A percentile compares a stretch with the other conserved stretches of the same genome.
Conservation (phyloP, 2,329 filamentous ascomycete genomes). For the Fusarium caatingaense region DNA sequence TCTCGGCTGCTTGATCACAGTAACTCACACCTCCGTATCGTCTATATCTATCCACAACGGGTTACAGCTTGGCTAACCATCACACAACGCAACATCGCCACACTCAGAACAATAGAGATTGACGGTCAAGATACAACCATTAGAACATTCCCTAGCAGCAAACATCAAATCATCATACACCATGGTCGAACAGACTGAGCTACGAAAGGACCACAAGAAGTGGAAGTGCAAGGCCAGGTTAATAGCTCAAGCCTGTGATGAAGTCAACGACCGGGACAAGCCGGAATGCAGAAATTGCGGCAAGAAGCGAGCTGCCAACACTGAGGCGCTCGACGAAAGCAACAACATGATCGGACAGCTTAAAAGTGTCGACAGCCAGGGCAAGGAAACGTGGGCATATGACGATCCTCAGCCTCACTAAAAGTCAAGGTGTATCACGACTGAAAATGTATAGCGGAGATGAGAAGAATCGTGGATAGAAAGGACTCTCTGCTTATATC, state of each 20-base stretch:
- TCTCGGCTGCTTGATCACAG: not conserved
- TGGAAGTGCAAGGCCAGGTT: not conserved
- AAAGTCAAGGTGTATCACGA: not conserved
- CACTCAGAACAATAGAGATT: too few relatives aligned
- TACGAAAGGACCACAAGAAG: not conserved
- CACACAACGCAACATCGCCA: not conserved
- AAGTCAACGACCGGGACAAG: not conserved
- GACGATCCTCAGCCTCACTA: not conserved
- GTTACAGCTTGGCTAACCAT: rapidly evolving
- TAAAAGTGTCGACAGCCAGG: not conserved
- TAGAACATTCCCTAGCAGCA: not conserved
- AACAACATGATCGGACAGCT: not conserved
- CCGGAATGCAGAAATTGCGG: not conserved
- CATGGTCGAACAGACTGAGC: not conserved
- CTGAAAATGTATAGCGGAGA: too few relatives aligned
- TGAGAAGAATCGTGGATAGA: too few relatives aligned
- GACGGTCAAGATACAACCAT: too few relatives aligned
- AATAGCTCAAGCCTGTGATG: not conserved
- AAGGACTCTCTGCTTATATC: too few relatives aligned
- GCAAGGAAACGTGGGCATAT: not conserved
- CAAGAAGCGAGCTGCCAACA: not conserved
- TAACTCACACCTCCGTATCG: too few relatives aligned
- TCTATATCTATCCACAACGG: not conserved
- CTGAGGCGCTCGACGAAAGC: not conserved
- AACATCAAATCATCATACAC: not conserved